Base-by-base conservation (phyloP, 306 rosid genomes). In the Arachis hypogaea region DNA sequence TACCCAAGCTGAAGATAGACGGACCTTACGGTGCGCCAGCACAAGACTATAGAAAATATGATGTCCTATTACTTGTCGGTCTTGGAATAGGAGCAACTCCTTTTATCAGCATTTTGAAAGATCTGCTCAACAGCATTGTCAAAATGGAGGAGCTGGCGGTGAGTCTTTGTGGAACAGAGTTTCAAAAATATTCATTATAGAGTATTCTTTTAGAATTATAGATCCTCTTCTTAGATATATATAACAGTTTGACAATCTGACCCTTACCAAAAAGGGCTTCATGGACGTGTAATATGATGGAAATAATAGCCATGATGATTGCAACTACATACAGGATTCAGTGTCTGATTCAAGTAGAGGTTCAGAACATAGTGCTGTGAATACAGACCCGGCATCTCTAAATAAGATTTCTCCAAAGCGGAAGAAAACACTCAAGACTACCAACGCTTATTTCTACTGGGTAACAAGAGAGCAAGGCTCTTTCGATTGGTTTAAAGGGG, bases 11-110 rank as follows among this genome's bases (percentile, higher is more conserved):
- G 18, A 82, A 85, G 69, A 93, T 93, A 52, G 98, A 93, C 58
- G 98, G 98, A 66, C 97, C 98, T 78, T 93, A 93, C 41, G 98
- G 98, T 47, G 98, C 98, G 4, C 93, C 98, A 2, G 98, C 98
- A 45, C 97, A 93, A 77, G 97, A 93, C 71, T 93, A 91, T 60
- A 68, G 61, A 45, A 88, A 93, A 22, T 93, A 93, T 78, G 97
- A 93, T 80, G 98, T 93, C 66, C 83, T 93, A 79, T 65, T 93
- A 71, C 96, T 93, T 62, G 98, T 93, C 7, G 98, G 98, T 62
- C 97, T 91, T 7, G 98, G 98, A 33, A 93, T 93, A 12, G 98
- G 98, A 62, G 98, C 98, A 62, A 93, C 98, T 29, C 98, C 98
- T 72, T 91, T 93, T 84, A 87, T 93, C 80, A 93, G 98, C 77